Evolutionary conservation across 169 alveolate species (phyloP), one percentile per base, ranked within the genome.

Genomic region (Cytauxzoon felis): DNA sequence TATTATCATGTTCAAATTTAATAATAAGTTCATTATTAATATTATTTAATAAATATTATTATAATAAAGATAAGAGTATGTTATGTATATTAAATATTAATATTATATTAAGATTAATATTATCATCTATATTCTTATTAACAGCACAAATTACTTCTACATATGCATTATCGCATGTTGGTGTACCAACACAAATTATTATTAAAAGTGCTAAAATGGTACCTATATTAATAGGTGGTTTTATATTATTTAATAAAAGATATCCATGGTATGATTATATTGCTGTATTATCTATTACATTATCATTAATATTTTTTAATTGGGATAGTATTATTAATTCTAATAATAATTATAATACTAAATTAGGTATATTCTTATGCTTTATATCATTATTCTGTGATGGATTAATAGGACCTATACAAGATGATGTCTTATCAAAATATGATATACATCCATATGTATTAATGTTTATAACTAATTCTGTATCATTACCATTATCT

Each of bases 131-230:
- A 1, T 79, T 93, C 3, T 90, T 85, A 61, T 76, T 82, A 9
- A 53, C 81, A 13, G 89, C 96, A 4, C 88, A 89, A 91, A 67
- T 87, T 43, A 83, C 90, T 7, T 76, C 95, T 18, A 90, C 82
- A 70, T 75, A 78, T 53, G 91, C 96, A 13, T 62, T 92, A 38
- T 85, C 88, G 3, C 91, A 85, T 43, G 92, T 92, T 26, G 93
- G 87, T 48, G 87, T 87, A 53, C 96, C 96, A 32, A 92, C 96
- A 9, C 96, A 92, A 54, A 93, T 92, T 16, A 85, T 92, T 5
- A 93, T 92, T 38, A 92, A 92, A 34, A 81, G 93, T 19, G 95
- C 95, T 18, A 92, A 92, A 59, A 91, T 91, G 93, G 95, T 92
- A n/a, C 96, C 95, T 13, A 87, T 92, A 21, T 87, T 91, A 34